Conservation (phyloP, 306 rosid species). For the Inga laurina region DNA sequence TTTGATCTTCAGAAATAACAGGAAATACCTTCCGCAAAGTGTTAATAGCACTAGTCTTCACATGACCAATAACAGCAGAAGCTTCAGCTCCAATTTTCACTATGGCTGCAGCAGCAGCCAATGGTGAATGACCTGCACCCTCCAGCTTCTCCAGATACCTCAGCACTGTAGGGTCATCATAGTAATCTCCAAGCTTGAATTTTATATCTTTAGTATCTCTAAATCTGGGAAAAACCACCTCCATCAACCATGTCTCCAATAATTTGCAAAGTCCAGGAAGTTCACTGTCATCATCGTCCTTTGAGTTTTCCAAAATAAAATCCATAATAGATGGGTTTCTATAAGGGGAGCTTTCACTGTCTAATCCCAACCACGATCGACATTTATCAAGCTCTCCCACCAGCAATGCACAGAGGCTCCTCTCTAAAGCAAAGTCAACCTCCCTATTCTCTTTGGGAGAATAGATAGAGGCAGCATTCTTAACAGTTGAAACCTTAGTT, state of each 20-base stretch:
- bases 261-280: constrained; percentile 95
- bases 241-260: constrained; percentile 90
- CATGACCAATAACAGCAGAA: constrained; percentile 86
- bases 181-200: constrained; percentile 92
- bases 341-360: constrained; percentile 67
- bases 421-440: constrained; percentile 86
- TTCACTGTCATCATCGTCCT: constrained; percentile 71
- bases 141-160: constrained; percentile 83
- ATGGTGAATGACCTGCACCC: constrained; percentile 79
- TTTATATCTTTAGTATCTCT: constrained; percentile 70
- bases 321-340: constrained; percentile 81
- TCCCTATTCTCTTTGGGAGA: constrained; percentile 62
- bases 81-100: constrained; percentile 94
- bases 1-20: constrained; percentile 48
- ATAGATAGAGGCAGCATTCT: constrained; percentile 52
- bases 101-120: constrained; percentile 99
- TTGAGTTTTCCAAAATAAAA: constrained; percentile 73
- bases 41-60: constrained; percentile 78
- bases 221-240: constrained; percentile 92
- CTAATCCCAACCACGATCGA: constrained; percentile 89
- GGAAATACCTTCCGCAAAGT: constrained; percentile 91
- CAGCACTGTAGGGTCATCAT: constrained; percentile 86
- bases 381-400: constrained; percentile 90
- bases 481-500: constrained; percentile 58
- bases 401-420: constrained; percentile 96